Percentiles rank a stretch among this genome's conserved stretches.
These are phyloP conservation scores for Zygosaccharomyces gambellarensis DNA, from an alignment of 805 yeast species.

Conservation along the genomic window DNA sequence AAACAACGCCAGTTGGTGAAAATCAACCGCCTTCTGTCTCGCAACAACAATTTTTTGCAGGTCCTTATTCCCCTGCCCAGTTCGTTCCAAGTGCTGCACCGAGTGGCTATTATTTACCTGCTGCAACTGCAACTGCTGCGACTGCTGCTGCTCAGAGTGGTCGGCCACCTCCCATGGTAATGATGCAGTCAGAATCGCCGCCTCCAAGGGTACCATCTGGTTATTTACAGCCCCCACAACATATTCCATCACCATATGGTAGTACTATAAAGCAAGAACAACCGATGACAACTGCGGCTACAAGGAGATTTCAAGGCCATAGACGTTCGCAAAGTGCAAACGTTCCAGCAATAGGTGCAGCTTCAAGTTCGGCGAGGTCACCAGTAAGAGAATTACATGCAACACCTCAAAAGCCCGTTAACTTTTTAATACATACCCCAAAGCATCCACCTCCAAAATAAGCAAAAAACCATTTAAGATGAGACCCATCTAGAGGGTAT, in stretches of 20 bases:
- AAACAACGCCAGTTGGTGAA: slow-evolving; percentile 4
- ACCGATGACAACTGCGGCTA: background rate
- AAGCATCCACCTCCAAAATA: slow-evolving; percentile 33
- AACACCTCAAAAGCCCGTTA: slow-evolving; percentile 25
- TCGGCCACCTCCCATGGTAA: slow-evolving; percentile 8
- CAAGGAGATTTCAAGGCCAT: slow-evolving; percentile 16
- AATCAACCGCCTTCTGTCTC: slow-evolving; percentile 3
- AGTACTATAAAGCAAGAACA: slow-evolving; percentile 7
- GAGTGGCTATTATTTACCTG: slow-evolving; percentile 3
- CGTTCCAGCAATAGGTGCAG: slow-evolving; percentile 9
- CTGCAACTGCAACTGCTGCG: background rate
- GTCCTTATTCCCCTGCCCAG: slow-evolving; percentile 6
- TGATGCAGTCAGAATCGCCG: slow-evolving; percentile 9
- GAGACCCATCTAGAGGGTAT: background rate
- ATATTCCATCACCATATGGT: slow-evolving; percentile 8
- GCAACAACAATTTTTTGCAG: slow-evolving; percentile 1
- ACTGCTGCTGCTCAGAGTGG: slow-evolving; percentile 4
- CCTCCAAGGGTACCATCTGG: slow-evolving; percentile 3
- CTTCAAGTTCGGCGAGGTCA: slow-evolving; percentile 10
- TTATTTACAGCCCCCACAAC: slow-evolving; percentile 10
- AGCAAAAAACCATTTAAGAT: no score
- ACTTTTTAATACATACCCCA: slow-evolving; percentile 32
- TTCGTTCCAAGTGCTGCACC: background rate
- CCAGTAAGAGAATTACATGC: slow-evolving; percentile 14
- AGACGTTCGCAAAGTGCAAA: slow-evolving; percentile 30